Evolutionary conservation across 2,329 filamentous ascomycete species (phyloP).

Genomic region (Fusarium beomiforme): DNA sequence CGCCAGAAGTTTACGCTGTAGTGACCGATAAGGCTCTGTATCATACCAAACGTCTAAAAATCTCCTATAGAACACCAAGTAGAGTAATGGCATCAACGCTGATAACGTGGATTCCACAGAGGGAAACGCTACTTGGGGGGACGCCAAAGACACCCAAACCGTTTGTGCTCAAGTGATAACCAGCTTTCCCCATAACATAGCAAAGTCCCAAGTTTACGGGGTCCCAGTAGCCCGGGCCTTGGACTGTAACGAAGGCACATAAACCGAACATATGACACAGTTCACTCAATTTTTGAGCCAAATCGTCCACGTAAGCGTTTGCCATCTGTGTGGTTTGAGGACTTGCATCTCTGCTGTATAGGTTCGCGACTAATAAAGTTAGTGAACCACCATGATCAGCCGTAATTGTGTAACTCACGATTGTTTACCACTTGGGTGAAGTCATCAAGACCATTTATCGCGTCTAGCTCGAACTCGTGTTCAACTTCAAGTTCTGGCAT

Average conservation of each 20-base stretch:
- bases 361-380: not conserved
- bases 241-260: not conserved
- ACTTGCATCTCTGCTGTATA: not conserved
- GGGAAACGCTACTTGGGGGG: not conserved
- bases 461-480: not conserved
- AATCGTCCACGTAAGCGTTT: not conserved
- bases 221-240: not conserved
- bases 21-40: too few relatives aligned
- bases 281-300: not conserved
- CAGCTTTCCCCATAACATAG: not conserved
- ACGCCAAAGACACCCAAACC: too few relatives aligned
- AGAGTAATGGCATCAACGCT: not conserved
- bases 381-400: not conserved
- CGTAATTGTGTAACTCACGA: not conserved
- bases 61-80: not conserved
- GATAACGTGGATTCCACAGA: not conserved
- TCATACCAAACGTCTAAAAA: not conserved
- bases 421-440: not conserved
- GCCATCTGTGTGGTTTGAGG: not conserved
- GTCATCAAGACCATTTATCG: not conserved
- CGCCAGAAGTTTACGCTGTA: not conserved
- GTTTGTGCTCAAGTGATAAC: not conserved
- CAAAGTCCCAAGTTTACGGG: not conserved
- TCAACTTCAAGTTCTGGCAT: not conserved
- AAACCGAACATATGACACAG: not conserved